These are phyloP conservation scores for Arabidopsis hybrid DNA, from an alignment of 441 rosid species.

Conservation along the genomic window DNA sequence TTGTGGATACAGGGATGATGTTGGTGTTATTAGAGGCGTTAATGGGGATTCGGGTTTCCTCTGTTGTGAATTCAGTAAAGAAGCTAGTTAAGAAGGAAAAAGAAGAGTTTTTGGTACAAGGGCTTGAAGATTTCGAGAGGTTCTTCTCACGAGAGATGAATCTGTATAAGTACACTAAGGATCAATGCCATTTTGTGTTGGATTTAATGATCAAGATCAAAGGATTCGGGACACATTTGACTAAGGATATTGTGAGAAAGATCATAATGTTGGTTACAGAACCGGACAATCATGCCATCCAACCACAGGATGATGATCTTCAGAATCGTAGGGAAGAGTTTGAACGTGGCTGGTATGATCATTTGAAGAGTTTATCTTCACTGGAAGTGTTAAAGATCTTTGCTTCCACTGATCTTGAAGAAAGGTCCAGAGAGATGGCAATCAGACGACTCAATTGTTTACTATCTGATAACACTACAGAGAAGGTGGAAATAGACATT, in stretches of 20 bases:
- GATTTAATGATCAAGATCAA: not conserved
- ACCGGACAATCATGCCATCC: not conserved
- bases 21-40: not conserved
- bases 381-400: not conserved
- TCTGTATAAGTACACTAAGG: not conserved
- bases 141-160: constrained; percentile 17
- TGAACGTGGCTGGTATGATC: not conserved
- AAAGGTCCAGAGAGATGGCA: constrained; percentile 7
- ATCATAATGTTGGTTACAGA: not conserved
- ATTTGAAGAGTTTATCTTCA: constrained; percentile 8
- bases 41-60: not conserved
- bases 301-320: not conserved
- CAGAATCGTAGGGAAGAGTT: not conserved
- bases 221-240: not conserved
- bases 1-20: not conserved
- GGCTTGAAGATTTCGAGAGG: constrained; percentile 27
- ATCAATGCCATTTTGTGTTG: constrained; percentile 14
- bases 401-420: not conserved
- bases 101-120: constrained; percentile 12
- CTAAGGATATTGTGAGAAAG: not conserved
- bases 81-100: not conserved
- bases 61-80: constrained; percentile 2
- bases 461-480: not conserved
- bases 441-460: not conserved
- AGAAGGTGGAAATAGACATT: not conserved